Conservation (phyloP, 495 filamentous ascomycete genomes). For the Penicillium desertorum region DNA sequence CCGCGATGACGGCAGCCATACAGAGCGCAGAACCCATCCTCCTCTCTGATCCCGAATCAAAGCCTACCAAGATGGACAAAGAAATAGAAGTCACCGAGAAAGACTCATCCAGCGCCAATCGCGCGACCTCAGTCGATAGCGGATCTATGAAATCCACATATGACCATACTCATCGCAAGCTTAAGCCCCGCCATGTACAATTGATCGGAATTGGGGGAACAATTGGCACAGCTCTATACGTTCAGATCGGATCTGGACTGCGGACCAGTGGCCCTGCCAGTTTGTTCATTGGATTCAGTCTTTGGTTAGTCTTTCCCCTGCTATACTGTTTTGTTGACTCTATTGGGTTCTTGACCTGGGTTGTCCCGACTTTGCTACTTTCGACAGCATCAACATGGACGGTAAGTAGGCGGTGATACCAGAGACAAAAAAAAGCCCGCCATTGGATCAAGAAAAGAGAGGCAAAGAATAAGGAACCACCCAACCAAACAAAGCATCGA, state of each 20-base stretch:
- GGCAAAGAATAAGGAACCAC: neutral
- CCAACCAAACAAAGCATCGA: neutral
- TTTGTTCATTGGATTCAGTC: slow-evolving; percentile 69
- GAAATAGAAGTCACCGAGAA: slow-evolving; percentile 26
- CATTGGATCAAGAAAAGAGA: slow-evolving; percentile 1
- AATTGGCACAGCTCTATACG: slow-evolving; percentile 79
- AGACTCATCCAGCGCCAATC: slow-evolving; percentile 12
- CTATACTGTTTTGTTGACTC: neutral
- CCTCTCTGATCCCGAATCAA: slow-evolving; percentile 13
- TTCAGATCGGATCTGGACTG: slow-evolving; percentile 68
- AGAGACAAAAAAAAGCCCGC: neutral
- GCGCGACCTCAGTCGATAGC: slow-evolving; percentile 27
- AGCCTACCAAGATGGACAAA: slow-evolving; percentile 12
- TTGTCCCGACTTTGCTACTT: slow-evolving; percentile 1
- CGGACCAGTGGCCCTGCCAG: slow-evolving; percentile 72
- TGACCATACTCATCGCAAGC: slow-evolving; percentile 56
- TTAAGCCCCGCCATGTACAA: slow-evolving; percentile 68
- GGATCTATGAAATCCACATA: slow-evolving; percentile 30
- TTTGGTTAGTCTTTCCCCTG: slow-evolving; percentile 32
- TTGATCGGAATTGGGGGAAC: slow-evolving; percentile 75
- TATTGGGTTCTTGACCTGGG: slow-evolving; percentile 9
- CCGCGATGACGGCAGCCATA: slow-evolving; percentile 16
- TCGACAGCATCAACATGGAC: neutral
- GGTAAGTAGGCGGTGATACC: neutral
- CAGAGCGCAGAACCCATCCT: slow-evolving; percentile 17